Percentiles rank a stretch among this genome's conserved stretches.
These are phyloP conservation scores for Candida tunisiensis DNA, from an alignment of 1,139 yeast species.

Conservation along the genomic window DNA sequence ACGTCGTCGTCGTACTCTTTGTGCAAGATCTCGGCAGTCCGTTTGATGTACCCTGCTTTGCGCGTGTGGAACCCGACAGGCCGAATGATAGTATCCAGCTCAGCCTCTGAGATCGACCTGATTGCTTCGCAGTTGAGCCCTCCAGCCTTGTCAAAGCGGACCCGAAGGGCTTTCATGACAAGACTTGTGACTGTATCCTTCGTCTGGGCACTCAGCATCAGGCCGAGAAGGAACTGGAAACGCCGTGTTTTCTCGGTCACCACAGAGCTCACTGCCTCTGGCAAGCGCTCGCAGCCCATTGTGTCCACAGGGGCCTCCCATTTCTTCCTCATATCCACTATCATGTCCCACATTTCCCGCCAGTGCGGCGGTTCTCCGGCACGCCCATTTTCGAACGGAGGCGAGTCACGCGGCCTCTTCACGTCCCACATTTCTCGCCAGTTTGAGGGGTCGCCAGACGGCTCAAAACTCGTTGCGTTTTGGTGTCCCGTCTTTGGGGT, in stretches of 20 bases:
- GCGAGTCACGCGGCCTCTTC: too few species aligned
- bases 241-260: slow-evolving; percentile 29
- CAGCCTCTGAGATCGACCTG: slow-evolving; percentile 33
- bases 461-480: too few species aligned
- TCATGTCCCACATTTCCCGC: slow-evolving; percentile 36
- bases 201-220: slow-evolving; percentile 86
- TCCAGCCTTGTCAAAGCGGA: slow-evolving; percentile 12
- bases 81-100: slow-evolving; percentile 46
- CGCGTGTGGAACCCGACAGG: slow-evolving; percentile 81
- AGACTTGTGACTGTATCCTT: slow-evolving; percentile 71
- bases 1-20: slow-evolving; percentile 46
- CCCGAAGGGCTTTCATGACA: slow-evolving; percentile 50
- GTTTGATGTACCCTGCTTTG: slow-evolving; percentile 55
- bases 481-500: too few species aligned
- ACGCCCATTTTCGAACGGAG: too few species aligned
- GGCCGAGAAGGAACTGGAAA: slow-evolving; percentile 58
- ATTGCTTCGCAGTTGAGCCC: slow-evolving; percentile 22
- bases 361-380: slow-evolving; percentile 11
- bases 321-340: slow-evolving; percentile 47
- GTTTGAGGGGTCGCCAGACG: too few species aligned
- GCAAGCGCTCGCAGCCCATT: slow-evolving; percentile 74
- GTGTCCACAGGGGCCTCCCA: slow-evolving; percentile 71
- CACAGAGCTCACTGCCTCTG: slow-evolving; percentile 18
- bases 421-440: too few species aligned
- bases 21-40: slow-evolving; percentile 36